A percentile compares a stretch with the other conserved stretches of the same genome.
phyloP scores from a whole-genome alignment of 805 yeast genomes.

The Wickerhamiella spandovensis region DNA sequence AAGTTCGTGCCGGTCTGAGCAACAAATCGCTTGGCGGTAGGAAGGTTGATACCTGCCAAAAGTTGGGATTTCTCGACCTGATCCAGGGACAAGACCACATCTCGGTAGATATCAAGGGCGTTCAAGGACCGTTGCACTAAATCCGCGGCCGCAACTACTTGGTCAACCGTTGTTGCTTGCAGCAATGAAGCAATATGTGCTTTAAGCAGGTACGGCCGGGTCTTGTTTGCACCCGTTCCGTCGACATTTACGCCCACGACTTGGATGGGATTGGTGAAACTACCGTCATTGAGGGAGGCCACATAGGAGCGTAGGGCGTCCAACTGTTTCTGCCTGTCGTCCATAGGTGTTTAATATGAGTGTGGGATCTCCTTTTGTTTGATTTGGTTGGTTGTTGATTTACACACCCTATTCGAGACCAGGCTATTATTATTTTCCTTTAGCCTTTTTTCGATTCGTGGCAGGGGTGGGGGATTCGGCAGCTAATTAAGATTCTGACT shows the following conservation, averaged over 20 bases:
- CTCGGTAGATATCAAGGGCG: conserved; percentile 13
- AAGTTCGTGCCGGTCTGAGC: conserved; percentile 92
- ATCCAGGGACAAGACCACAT: conserved; percentile 14
- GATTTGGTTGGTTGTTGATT: too few species aligned
- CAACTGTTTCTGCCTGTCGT: neutral
- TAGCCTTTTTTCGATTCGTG: neutral
- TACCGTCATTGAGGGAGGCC: neutral
- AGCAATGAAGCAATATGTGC: conserved; percentile 24
- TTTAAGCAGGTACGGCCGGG: conserved; percentile 19
- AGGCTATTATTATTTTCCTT: neutral
- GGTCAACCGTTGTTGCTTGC: conserved; percentile 16
- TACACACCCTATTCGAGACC: neutral
- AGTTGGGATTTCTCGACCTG: conserved; percentile 7
- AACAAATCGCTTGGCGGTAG: conserved; percentile 45
- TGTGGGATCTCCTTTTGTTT: too few species aligned
- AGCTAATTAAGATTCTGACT: neutral
- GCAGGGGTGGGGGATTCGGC: neutral
- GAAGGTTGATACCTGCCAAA: conserved; percentile 10
- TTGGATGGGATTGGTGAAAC: neutral
- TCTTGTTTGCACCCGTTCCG: conserved; percentile 24
- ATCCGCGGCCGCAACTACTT: conserved; percentile 20
- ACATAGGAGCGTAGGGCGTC: neutral
- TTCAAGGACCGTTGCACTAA: conserved; percentile 19
- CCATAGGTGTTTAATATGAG: too few species aligned
- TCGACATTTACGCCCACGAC: conserved; percentile 18